Conservation (phyloP, 192 early-diverging fungal species). For the Mortierella hygrophila region DNA sequence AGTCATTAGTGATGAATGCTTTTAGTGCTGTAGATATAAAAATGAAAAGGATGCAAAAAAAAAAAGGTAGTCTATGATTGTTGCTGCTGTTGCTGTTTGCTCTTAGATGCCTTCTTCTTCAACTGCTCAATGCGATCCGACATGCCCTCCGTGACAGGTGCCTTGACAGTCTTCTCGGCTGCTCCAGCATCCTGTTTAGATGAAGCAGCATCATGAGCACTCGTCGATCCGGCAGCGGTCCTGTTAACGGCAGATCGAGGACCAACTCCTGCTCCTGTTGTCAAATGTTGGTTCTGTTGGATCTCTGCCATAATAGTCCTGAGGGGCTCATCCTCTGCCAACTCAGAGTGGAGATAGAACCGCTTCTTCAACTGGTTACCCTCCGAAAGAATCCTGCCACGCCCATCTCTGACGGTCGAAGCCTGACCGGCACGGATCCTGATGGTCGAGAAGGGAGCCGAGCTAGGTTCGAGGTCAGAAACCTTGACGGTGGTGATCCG, state of each 20-base stretch:
- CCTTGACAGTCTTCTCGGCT: not conserved
- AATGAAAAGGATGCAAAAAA: not conserved
- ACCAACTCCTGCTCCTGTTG: not conserved
- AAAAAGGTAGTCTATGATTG: not conserved
- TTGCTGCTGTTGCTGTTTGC: conserved; percentile 24
- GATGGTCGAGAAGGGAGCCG: conserved; percentile 66
- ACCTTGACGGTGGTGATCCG: conserved; percentile 60
- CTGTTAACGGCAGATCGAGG: not conserved
- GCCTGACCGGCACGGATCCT: conserved; percentile 56
- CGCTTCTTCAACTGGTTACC: conserved; percentile 55
- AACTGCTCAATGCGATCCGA: conserved; percentile 50
- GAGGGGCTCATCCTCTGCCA: conserved; percentile 55
- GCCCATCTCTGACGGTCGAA: conserved; percentile 37
- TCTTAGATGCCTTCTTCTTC: conserved; percentile 42
- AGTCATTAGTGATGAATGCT: not conserved
- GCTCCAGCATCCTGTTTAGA: not conserved
- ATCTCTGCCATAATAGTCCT: conserved; percentile 52
- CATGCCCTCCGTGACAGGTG: conserved; percentile 34
- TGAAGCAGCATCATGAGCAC: not conserved
- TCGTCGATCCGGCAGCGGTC: not conserved
- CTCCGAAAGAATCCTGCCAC: conserved; percentile 47
- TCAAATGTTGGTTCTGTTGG: conserved; percentile 32
- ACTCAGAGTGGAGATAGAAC: conserved; percentile 64
- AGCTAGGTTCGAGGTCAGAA: conserved; percentile 63
- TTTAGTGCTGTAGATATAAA: not conserved